Percentiles rank a stretch among this genome's conserved stretches.
These are phyloP conservation scores for Nicotiana obtusifolia DNA, from an alignment of 257 asterid genomes.

Conservation along the genomic window DNA sequence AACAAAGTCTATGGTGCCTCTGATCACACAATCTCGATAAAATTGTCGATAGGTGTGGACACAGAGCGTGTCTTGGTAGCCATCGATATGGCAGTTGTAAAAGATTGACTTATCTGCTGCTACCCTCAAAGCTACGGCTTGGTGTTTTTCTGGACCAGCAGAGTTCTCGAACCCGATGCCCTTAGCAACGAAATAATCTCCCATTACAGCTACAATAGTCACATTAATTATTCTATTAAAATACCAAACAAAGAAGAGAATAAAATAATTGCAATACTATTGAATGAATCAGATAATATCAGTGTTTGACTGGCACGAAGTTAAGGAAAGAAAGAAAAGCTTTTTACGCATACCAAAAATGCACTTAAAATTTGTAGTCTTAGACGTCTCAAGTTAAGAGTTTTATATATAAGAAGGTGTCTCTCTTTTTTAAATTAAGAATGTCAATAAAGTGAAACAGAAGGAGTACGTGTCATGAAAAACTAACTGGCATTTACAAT, in stretches of 20 bases:
- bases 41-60: slow-evolving; percentile 72
- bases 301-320: neutral
- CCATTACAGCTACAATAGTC: slow-evolving; percentile 51
- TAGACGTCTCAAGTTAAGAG: neutral
- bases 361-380: neutral
- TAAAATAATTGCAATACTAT: neutral
- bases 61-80: slow-evolving; percentile 78
- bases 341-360: neutral
- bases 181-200: slow-evolving; percentile 63
- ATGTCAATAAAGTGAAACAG: neutral
- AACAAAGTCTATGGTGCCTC: slow-evolving; percentile 82
- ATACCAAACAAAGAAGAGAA: neutral
- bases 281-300: neutral
- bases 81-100: slow-evolving; percentile 72
- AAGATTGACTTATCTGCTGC: slow-evolving; percentile 60
- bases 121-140: slow-evolving; percentile 77
- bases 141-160: slow-evolving; percentile 71
- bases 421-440: neutral
- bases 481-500: neutral
- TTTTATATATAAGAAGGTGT: neutral
- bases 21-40: slow-evolving; percentile 60
- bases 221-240: neutral
- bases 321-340: neutral
- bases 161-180: slow-evolving; percentile 75
- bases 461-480: neutral